Conservation (phyloP, 1,284 basidiomycete species). For the Neotropicomus parvogracilis region DNA sequence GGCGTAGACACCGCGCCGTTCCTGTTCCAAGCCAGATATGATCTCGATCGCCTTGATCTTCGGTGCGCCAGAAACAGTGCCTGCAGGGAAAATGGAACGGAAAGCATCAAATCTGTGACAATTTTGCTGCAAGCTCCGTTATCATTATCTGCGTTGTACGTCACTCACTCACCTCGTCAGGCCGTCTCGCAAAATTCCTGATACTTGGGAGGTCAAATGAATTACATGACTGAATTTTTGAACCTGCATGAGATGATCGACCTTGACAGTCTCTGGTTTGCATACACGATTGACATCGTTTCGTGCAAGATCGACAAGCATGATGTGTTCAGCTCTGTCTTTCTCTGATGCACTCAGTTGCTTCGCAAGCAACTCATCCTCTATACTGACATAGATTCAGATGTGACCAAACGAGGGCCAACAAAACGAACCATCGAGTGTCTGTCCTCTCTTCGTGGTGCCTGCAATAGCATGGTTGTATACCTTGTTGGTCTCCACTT, state of each 20-base stretch:
- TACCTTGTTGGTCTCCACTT: conserved; percentile 89
- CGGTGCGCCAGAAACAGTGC: conserved; percentile 98
- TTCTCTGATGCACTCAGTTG: conserved; percentile 84
- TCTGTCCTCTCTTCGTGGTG: conserved; percentile 87
- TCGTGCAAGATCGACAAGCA: conserved; percentile 98
- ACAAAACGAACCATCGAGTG: conserved; percentile 65
- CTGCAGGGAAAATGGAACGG: conserved; percentile 98
- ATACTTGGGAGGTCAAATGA: conserved; percentile 94
- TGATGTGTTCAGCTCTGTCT: conserved; percentile 97
- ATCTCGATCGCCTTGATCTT: conserved; percentile 99
- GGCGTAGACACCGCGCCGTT: conserved; percentile 92
- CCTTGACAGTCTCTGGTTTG: conserved; percentile 91
- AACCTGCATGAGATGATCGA: conserved; percentile 91
- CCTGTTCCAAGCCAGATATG: conserved; percentile 82
- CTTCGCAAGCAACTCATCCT: conserved; percentile 80
- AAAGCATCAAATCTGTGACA: conserved; percentile 88
- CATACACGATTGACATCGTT: conserved; percentile 99
- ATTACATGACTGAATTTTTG: conserved; percentile 99
- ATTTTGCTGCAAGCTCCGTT: not conserved
- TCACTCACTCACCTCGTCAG: conserved; percentile 62
- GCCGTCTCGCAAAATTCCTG: conserved; percentile 80
- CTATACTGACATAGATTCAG: conserved; percentile 40
- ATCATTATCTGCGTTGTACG: not conserved
- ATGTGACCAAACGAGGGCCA: conserved; percentile 1
- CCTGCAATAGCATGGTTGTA: conserved; percentile 99